Evolutionary conservation across 2,329 filamentous ascomycete genomes (phyloP), one percentile per base, ranked within the genome.

Genomic region (Alternaria infectoria): DNA sequence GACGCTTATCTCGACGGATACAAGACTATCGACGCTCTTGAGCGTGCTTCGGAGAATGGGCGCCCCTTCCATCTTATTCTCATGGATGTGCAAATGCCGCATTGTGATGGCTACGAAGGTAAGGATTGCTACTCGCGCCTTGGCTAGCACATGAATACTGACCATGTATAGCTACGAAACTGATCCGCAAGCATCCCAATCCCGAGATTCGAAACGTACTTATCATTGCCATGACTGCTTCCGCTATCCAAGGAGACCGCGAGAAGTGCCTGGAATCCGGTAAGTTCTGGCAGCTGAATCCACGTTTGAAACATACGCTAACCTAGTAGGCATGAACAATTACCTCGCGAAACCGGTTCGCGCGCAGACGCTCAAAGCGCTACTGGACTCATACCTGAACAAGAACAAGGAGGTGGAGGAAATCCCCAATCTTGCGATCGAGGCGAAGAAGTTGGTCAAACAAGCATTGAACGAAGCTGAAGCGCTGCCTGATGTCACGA

Each of bases 191-290:
- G 69, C 93, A 97, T 77, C 79, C 88, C 0, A 87, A 93, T 62
- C 90, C 93, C 36, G 87, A 87, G 8, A 93, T 98, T 11, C 87
- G 92, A 56, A 90, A 92, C 68, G 88, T 96, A 2, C 84, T 97
- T n/a, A 92, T 98, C 52, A 97, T 98, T 71, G 95, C 95, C 58
- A 97, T 98, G 95, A 98, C 95, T 1, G 95, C 95, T 1, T 94
- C 91, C 25, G 95, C 95, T 4, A 98, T 98, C 65, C 92, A 96
- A 77, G 95, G 95, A 17, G 95, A 98, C 77, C 87, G 94, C 51
- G 95, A 98, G 78, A 97, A 97, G 25, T 64, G 59, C 32, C 17
- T 50, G 19, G 47, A 56, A 30, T 46, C 25, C 5, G 25, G 25
- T 46, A 51, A 40, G 45, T 23, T 57, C 6, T 10, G 28, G 11